Evolutionary conservation across 2,329 filamentous ascomycete species (phyloP).

Genomic region (Colletotrichum sp.): DNA sequence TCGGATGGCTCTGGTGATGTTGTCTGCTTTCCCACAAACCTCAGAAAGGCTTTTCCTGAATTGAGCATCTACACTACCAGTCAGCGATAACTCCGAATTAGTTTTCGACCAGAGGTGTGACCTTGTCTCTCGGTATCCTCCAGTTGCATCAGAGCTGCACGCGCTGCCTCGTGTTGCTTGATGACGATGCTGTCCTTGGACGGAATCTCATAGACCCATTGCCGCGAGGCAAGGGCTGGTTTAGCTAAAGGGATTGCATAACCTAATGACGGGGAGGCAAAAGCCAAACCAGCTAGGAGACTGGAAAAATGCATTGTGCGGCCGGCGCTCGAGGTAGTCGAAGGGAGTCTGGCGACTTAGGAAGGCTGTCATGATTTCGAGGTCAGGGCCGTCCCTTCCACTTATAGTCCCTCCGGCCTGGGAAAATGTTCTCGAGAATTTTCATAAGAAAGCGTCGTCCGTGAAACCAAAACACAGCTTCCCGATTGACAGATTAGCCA

Average conservation of each 20-base stretch:
- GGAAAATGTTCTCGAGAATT: background rate
- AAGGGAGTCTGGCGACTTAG: background rate
- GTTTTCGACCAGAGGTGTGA: background rate
- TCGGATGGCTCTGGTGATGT: background rate
- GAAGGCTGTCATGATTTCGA: background rate
- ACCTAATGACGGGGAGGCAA: background rate
- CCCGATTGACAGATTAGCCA: background rate
- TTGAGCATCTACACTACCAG: background rate
- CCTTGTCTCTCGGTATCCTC: background rate
- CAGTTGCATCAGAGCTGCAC: background rate
- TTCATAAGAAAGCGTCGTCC: background rate
- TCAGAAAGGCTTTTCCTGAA: background rate
- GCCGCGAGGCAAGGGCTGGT: background rate
- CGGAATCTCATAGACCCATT: background rate
- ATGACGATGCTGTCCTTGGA: background rate
- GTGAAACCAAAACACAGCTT: background rate
- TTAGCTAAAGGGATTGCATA: background rate
- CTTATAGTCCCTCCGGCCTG: background rate
- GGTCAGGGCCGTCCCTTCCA: background rate
- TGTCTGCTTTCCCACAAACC: background rate
- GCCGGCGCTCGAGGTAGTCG: background rate
- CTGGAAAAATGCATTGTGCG: background rate
- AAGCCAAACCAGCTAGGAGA: background rate
- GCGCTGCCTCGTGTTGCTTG: background rate
- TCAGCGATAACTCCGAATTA: background rate